These are phyloP conservation scores for Penicillium sp. DNA, from an alignment of 2,329 filamentous ascomycete species.

Conservation along the genomic window DNA sequence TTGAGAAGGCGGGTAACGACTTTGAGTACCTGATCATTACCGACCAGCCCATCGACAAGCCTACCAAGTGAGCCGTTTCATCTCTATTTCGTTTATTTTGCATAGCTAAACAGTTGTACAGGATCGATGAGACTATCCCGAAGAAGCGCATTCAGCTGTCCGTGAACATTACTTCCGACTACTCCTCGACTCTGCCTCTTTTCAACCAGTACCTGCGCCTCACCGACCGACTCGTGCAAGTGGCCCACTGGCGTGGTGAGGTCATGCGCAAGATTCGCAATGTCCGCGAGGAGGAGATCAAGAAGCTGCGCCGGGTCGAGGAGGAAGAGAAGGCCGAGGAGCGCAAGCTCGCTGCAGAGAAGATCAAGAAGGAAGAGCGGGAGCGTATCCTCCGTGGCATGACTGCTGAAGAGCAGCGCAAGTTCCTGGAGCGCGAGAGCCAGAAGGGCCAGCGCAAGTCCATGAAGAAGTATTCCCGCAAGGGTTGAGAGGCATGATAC, in stretches of 20 bases:
- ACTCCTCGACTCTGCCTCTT: conserved; percentile 70
- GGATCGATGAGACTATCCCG: conserved; percentile 79
- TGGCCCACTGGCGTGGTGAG: conserved; percentile 86
- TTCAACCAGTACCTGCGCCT: conserved; percentile 83
- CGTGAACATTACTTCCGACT: conserved; percentile 66
- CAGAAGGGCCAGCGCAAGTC: conserved; percentile 70
- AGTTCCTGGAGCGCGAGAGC: conserved; percentile 79
- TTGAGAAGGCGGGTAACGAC: conserved; percentile 75
- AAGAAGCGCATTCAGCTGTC: conserved; percentile 86
- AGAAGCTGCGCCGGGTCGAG: conserved; percentile 76
- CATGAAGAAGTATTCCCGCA: conserved; percentile 66
- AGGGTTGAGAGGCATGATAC: conserved; percentile 39
- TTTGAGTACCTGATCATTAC: conserved; percentile 88
- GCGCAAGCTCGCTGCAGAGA: conserved; percentile 55
- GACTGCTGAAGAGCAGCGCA: conserved; percentile 82
- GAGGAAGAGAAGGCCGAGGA: conserved; percentile 73
- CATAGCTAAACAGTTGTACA: conserved; percentile 40
- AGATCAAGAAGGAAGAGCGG: conserved; percentile 84
- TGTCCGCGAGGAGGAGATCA: conserved; percentile 78
- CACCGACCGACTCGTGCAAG: conserved; percentile 76
- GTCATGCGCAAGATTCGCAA: conserved; percentile 81
- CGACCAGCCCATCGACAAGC: conserved; percentile 88
- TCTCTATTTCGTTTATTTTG: too few relatives aligned
- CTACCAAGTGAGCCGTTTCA: conserved; percentile 78
- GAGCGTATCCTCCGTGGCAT: conserved; percentile 78